These are phyloP conservation scores for Spathaspora sp. DNA, from an alignment of 1,139 yeast species.

Conservation along the genomic window DNA sequence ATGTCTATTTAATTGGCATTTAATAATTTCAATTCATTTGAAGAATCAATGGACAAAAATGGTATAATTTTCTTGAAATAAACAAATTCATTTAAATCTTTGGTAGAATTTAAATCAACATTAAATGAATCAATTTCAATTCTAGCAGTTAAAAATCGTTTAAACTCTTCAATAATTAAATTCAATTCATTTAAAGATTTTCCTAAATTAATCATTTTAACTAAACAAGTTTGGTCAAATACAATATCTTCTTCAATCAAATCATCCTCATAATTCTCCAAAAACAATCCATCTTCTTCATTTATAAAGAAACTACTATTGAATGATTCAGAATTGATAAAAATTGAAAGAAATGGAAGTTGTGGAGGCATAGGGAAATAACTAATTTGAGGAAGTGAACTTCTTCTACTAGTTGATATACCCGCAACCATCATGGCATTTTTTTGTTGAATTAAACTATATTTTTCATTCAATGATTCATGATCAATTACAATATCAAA, in stretches of 20 bases:
- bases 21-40: conserved; percentile 37
- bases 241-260: conserved; percentile 21
- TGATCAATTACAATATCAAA: conserved; percentile 49
- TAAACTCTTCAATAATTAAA: conserved; percentile 55
- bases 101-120: conserved; percentile 11
- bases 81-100: conserved; percentile 27
- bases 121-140: conserved; percentile 38
- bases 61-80: conserved; percentile 43
- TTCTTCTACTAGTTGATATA: not conserved
- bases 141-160: conserved; percentile 45
- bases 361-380: conserved; percentile 25
- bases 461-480: conserved; percentile 39
- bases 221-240: conserved; percentile 6
- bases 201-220: conserved; percentile 44
- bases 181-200: conserved; percentile 70
- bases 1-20: conserved; percentile 29
- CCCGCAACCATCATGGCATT: conserved; percentile 6
- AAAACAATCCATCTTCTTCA: conserved; percentile 25
- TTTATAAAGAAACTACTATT: conserved; percentile 30
- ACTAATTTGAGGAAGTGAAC: conserved; percentile 3
- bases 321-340: conserved; percentile 30
- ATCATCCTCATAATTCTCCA: conserved; percentile 7
- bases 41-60: conserved; percentile 39
- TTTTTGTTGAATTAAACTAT: conserved; percentile 18
- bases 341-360: conserved; percentile 38